Conservation (phyloP, 192 early-diverging fungal species). For the Backusella parvicylindrica region DNA sequence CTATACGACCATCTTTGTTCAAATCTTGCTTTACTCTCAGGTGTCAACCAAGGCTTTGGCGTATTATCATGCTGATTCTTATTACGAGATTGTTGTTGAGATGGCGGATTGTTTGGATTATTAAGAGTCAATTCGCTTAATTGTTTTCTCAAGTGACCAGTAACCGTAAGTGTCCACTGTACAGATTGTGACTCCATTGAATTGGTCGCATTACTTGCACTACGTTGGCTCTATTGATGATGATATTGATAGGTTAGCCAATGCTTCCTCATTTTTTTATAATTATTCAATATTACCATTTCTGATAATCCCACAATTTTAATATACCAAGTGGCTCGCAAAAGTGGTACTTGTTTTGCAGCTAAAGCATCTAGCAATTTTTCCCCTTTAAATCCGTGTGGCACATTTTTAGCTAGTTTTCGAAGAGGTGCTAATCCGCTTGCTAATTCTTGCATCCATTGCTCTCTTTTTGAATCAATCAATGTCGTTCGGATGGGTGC, state of each 20-base stretch:
- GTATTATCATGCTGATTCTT: constrained; percentile 24
- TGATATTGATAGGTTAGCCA: too few species aligned
- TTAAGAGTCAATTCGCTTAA: constrained; percentile 32
- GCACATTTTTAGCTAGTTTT: constrained; percentile 46
- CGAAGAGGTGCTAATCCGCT: constrained; percentile 37
- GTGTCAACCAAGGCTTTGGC: constrained; percentile 42
- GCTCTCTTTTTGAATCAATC: constrained; percentile 45
- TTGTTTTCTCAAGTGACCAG: constrained; percentile 41
- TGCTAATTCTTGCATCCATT: constrained; percentile 51
- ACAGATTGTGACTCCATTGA: constrained; percentile 19
- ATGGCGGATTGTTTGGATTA: not conserved
- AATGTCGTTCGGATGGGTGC: constrained; percentile 42
- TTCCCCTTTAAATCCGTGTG: constrained; percentile 59
- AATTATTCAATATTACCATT: constrained; percentile 53
- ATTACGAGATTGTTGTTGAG: not conserved
- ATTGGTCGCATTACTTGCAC: constrained; percentile 15
- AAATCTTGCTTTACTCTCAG: constrained; percentile 41
- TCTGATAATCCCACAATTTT: constrained; percentile 63
- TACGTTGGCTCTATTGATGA: constrained; percentile 27
- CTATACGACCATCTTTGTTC: constrained; percentile 45
- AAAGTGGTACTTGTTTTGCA: constrained; percentile 52
- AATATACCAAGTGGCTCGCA: constrained; percentile 69
- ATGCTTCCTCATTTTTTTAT: too few species aligned
- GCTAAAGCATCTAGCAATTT: constrained; percentile 56
- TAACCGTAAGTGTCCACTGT: constrained; percentile 48